Evolutionary conservation across 179 eudicot species (phyloP).

Genomic region (Nepenthes alata): DNA sequence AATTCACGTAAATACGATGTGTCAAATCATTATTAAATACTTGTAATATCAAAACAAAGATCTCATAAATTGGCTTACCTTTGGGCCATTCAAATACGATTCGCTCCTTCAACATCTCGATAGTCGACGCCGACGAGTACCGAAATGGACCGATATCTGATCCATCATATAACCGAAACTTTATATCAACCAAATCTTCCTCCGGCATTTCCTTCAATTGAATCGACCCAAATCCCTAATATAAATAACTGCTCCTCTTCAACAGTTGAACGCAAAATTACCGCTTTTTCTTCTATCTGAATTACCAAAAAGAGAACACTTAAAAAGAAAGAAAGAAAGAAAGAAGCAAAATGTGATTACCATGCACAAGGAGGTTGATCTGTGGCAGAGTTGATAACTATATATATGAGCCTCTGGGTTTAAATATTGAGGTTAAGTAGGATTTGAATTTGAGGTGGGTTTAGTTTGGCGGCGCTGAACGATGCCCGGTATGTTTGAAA

Average conservation of each 20-base stretch:
- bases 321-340: neutral
- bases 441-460: no score
- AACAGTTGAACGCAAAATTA: neutral
- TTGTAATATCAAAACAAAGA: neutral
- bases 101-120: constrained; percentile 77
- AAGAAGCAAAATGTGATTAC: neutral
- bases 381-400: neutral
- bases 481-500: no score
- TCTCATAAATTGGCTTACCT: constrained; percentile 27
- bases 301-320: neutral
- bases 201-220: constrained; percentile 58
- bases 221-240: neutral
- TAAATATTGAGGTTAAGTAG: no score
- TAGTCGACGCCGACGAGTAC: constrained; percentile 73
- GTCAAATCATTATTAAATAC: neutral
- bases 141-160: constrained; percentile 87
- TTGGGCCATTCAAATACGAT: constrained; percentile 94
- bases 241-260: neutral
- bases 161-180: constrained; percentile 84
- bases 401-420: neutral
- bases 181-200: constrained; percentile 82
- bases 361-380: neutral
- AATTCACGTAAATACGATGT: no score
- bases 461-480: no score
- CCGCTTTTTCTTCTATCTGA: neutral